phyloP scores from a whole-genome alignment of 176 grass and related monocot species.

The Tuctoria greenei region DNA sequence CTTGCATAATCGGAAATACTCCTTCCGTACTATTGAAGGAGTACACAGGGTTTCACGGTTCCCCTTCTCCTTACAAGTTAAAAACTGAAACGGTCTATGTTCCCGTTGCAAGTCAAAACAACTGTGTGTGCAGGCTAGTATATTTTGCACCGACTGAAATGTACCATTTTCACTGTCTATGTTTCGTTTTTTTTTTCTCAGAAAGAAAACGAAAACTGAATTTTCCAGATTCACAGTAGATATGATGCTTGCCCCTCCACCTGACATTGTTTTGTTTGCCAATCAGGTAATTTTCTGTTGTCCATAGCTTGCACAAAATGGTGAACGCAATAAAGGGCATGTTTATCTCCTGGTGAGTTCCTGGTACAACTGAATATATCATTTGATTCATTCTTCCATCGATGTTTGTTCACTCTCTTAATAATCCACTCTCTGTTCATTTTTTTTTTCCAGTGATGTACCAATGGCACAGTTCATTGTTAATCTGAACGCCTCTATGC shows the following conservation, averaged over 20 bases:
- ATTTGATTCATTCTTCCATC: not conserved
- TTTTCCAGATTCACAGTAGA: not conserved
- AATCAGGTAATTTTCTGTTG: not conserved
- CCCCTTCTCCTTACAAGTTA: no score
- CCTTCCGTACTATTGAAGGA: no score
- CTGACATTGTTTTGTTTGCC: not conserved
- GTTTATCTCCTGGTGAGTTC: constrained; percentile 44
- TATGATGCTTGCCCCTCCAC: not conserved
- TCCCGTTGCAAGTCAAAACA: no score
- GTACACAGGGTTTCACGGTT: no score
- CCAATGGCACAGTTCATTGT: constrained; percentile 95
- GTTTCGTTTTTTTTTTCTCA: not conserved
- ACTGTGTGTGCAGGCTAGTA: no score
- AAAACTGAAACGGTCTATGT: no score
- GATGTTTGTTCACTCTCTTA: not conserved
- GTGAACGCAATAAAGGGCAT: constrained; percentile 92
- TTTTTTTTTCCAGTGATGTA: constrained; percentile 52
- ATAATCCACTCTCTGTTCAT: not conserved
- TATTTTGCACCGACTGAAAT: not conserved
- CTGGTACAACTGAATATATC: not conserved
- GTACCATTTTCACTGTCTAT: not conserved
- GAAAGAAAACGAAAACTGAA: no score
- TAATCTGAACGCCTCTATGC: constrained; percentile 73
- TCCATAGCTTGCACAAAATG: constrained; percentile 36
- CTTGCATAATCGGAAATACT: no score